phyloP scores from a whole-genome alignment of 2,329 filamentous ascomycete species.

The Sclerotinia nivalis region DNA sequence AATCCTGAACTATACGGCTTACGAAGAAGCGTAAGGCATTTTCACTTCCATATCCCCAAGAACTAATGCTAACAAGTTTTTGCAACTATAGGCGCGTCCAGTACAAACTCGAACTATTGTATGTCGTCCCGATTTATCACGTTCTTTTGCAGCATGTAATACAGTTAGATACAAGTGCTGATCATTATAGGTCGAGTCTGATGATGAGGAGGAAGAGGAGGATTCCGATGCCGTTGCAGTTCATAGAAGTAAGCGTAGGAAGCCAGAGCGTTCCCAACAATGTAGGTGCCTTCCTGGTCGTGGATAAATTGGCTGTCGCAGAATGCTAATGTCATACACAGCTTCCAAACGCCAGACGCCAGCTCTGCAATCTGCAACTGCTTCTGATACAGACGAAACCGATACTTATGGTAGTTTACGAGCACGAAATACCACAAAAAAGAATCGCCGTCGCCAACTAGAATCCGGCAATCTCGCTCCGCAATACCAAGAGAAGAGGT shows the following conservation, averaged over 20 bases:
- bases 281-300: constrained; percentile 50
- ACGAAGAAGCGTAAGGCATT: constrained; percentile 75
- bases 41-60: background rate
- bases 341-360: constrained; percentile 63
- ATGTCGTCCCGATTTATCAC: constrained; percentile 40
- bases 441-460: constrained; percentile 72
- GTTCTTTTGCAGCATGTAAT: background rate
- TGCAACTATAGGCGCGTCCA: constrained; percentile 50
- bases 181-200: constrained; percentile 55
- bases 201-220: constrained; percentile 58
- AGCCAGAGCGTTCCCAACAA: constrained; percentile 63
- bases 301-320: constrained; percentile 28
- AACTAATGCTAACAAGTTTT: constrained; percentile 30
- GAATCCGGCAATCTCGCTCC: constrained; percentile 66
- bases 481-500: constrained; percentile 78
- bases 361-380: constrained; percentile 55
- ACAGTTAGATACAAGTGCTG: constrained; percentile 28
- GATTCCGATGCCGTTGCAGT: constrained; percentile 71
- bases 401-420: constrained; percentile 78
- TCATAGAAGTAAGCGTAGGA: constrained; percentile 63
- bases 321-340: constrained; percentile 40
- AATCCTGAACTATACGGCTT: constrained; percentile 96
- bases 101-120: constrained; percentile 57
- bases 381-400: constrained; percentile 68
- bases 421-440: constrained; percentile 69